phyloP scores from a whole-genome alignment of 805 yeast genomes.

The Barnettozyma pratensis region DNA sequence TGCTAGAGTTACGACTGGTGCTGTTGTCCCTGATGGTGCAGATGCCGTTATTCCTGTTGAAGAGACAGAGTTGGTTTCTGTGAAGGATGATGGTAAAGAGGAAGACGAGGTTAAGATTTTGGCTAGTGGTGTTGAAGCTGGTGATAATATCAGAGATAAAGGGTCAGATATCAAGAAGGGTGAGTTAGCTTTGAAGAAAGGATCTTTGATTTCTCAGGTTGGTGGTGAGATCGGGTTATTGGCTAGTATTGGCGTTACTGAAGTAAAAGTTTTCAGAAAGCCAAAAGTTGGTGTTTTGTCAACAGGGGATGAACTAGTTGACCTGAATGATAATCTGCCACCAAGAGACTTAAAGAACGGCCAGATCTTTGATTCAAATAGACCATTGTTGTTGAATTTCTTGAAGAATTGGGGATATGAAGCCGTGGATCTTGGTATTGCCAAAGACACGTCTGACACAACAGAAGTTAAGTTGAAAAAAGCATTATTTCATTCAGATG shows the following conservation, averaged over 20 bases:
- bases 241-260: slow-evolving; percentile 40
- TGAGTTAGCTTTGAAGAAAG: slow-evolving; percentile 30
- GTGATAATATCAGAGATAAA: slow-evolving; percentile 42
- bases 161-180: slow-evolving; percentile 45
- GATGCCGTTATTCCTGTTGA: slow-evolving; percentile 52
- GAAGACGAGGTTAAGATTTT: slow-evolving; percentile 36
- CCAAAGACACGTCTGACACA: slow-evolving; percentile 32
- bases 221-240: slow-evolving; percentile 49
- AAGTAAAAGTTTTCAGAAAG: slow-evolving; percentile 33
- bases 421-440: slow-evolving; percentile 46
- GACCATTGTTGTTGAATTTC: slow-evolving; percentile 40
- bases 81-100: slow-evolving; percentile 34
- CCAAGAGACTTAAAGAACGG: slow-evolving; percentile 27
- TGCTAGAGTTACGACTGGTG: slow-evolving; percentile 50
- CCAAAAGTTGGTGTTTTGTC: slow-evolving; percentile 44
- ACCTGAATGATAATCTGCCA: slow-evolving; percentile 18
- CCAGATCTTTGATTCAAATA: slow-evolving; percentile 45
- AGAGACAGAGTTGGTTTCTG: slow-evolving; percentile 36
- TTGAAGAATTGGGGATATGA: slow-evolving; percentile 32
- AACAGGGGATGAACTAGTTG: slow-evolving; percentile 48
- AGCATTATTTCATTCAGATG: slow-evolving; percentile 19
- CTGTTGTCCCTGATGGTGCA: slow-evolving; percentile 50
- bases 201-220: slow-evolving; percentile 31
- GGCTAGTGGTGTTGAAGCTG: slow-evolving; percentile 33
- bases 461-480: slow-evolving; percentile 24